Evolutionary conservation across 176 grass and related monocot genomes (phyloP).

Genomic region (Hsuehochloa calcarea): DNA sequence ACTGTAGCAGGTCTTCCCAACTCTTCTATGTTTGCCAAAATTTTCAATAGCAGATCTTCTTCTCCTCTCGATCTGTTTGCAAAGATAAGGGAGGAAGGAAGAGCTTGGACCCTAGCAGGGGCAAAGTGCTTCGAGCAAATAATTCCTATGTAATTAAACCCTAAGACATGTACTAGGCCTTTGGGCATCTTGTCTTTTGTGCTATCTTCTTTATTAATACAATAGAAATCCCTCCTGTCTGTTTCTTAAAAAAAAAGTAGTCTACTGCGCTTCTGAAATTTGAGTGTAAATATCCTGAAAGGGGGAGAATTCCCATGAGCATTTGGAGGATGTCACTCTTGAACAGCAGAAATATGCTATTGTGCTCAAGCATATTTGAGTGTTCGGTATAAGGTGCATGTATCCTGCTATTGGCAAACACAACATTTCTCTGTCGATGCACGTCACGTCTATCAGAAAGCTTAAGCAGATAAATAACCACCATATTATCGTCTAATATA

Average conservation of each 20-base stretch:
- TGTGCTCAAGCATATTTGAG: neutral
- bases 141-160: no score
- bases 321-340: slow-evolving; percentile 6
- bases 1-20: neutral
- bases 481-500: neutral
- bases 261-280: neutral
- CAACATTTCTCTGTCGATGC: slow-evolving; percentile 8
- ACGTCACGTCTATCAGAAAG: slow-evolving; percentile 26
- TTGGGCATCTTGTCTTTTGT: no score
- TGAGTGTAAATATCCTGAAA: neutral
- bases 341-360: neutral
- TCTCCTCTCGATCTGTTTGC: no score
- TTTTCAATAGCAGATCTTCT: no score
- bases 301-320: neutral
- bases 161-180: no score
- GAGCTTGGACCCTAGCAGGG: no score
- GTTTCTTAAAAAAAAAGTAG: no score
- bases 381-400: neutral
- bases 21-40: no score
- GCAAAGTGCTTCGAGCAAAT: no score
- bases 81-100: no score
- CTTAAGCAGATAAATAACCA: slow-evolving; percentile 10
- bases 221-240: no score
- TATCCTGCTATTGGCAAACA: slow-evolving; percentile 27
- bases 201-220: no score